phyloP scores from a whole-genome alignment of 768 basidiomycete species.

The Leccinum sublutescens region DNA sequence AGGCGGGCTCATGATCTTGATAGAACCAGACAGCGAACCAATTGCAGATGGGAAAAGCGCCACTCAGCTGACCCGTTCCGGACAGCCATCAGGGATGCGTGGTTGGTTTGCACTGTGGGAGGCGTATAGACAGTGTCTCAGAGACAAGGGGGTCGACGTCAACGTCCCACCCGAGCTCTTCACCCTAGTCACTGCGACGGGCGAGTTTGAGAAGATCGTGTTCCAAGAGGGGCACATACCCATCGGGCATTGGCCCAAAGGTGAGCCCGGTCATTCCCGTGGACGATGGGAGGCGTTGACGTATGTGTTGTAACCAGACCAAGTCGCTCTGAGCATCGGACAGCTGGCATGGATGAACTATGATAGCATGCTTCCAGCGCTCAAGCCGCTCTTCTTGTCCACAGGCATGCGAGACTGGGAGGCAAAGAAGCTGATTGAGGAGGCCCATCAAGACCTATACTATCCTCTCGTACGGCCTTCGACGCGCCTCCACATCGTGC shows the following conservation, averaged over 20 bases:
- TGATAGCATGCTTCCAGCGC: constrained; percentile 61
- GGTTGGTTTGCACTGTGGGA: constrained; percentile 69
- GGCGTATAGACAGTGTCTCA: constrained; percentile 55
- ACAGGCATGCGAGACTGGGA: constrained; percentile 51
- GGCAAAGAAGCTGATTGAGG: constrained; percentile 55
- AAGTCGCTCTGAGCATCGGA: constrained; percentile 57
- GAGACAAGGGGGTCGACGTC: constrained; percentile 51
- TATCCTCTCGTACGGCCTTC: constrained; percentile 52
- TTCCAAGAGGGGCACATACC: constrained; percentile 60
- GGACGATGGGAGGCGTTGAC: constrained; percentile 8
- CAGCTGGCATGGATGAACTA: constrained; percentile 75
- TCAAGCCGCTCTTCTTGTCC: constrained; percentile 58
- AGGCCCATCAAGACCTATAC: constrained; percentile 67
- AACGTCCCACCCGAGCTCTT: constrained; percentile 56
- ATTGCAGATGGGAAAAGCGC: constrained; percentile 45
- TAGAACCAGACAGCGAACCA: constrained; percentile 59
- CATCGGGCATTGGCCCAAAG: constrained; percentile 67
- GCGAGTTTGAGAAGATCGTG: constrained; percentile 55
- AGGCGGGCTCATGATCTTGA: constrained; percentile 65
- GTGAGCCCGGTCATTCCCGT: constrained; percentile 32
- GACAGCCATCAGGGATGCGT: constrained; percentile 39
- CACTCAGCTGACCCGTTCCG: constrained; percentile 33
- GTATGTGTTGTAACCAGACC: constrained; percentile 40
- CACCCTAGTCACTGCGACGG: constrained; percentile 46
- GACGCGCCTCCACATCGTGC: constrained; percentile 56